A percentile compares a stretch with the other conserved stretches of the same genome.
Conservation (phyloP, 2,329 filamentous ascomycete genomes). For the Paramyrothecium sp. region DNA sequence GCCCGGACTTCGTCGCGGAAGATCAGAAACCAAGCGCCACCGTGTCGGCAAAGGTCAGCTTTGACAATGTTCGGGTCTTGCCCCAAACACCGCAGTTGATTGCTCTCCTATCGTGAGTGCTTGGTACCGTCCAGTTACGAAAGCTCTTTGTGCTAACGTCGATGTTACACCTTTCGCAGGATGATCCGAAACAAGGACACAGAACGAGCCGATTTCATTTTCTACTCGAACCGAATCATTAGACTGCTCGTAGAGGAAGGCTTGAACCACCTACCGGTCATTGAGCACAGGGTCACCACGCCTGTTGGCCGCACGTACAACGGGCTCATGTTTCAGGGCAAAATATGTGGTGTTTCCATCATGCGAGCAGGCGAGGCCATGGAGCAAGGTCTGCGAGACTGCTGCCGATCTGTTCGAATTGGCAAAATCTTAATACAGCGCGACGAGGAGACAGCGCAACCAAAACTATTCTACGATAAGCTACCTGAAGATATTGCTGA, state of each 20-base stretch:
- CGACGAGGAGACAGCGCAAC: constrained; percentile 90
- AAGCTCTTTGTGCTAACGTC: constrained; percentile 15
- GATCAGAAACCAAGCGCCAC: constrained; percentile 83
- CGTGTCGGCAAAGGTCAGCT: constrained; percentile 77
- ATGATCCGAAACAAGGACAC: constrained; percentile 95
- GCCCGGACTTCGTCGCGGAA: constrained; percentile 74
- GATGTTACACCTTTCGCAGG: constrained; percentile 44
- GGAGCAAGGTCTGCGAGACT: constrained; percentile 95
- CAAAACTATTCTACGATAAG: constrained; percentile 97
- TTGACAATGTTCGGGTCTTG: constrained; percentile 86
- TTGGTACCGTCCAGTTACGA: constrained; percentile 4
- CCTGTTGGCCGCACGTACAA: constrained; percentile 86
- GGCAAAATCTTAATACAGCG: constrained; percentile 98
- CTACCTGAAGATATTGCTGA: constrained; percentile 89
- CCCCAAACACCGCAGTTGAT: constrained; percentile 96
- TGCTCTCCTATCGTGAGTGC: constrained; percentile 86
- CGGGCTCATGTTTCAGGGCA: constrained; percentile 92
- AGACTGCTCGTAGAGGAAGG: constrained; percentile 95
- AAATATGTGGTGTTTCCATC: constrained; percentile 97
- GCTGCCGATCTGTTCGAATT: constrained; percentile 95
- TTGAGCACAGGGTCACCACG: constrained; percentile 85
- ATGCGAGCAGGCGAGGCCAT: constrained; percentile 98
- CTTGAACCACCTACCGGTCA: constrained; percentile 90
- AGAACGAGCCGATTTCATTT: constrained; percentile 93
- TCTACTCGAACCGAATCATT: constrained; percentile 98